Evolutionary conservation across 2,329 filamentous ascomycete genomes (phyloP).

Genomic region (Colletotrichum cordylinicola): DNA sequence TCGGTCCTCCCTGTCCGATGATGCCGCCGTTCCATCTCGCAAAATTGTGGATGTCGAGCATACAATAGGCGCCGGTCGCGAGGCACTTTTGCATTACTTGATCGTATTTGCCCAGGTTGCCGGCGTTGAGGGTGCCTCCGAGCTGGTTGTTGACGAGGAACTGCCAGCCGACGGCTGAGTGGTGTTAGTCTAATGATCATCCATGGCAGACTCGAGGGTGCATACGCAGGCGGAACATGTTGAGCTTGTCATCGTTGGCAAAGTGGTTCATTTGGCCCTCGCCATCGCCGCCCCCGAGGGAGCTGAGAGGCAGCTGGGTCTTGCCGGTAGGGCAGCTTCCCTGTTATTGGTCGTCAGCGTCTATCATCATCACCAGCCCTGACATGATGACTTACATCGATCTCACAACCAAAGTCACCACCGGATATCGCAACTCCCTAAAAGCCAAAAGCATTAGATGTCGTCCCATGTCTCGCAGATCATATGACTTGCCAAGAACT

Average conservation of each 20-base stretch:
- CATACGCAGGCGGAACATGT: slow-evolving; percentile 53
- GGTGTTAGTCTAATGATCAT: slow-evolving; percentile 10
- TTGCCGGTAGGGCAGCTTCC: slow-evolving; percentile 42
- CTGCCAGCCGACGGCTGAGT: slow-evolving; percentile 59
- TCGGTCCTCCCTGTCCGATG: slow-evolving; percentile 70
- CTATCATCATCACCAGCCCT: not conserved
- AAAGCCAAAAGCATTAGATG: not conserved
- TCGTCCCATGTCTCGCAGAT: slow-evolving; percentile 4
- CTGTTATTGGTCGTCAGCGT: slow-evolving; percentile 26
- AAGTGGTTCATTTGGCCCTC: slow-evolving; percentile 64
- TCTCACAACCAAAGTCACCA: slow-evolving; percentile 54
- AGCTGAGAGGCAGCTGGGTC: slow-evolving; percentile 38
- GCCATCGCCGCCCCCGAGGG: slow-evolving; percentile 40
- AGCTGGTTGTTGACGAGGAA: slow-evolving; percentile 59
- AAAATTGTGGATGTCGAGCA: slow-evolving; percentile 65
- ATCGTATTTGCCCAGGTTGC: slow-evolving; percentile 58
- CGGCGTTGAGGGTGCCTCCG: slow-evolving; percentile 53
- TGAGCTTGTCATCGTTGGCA: slow-evolving; percentile 53
- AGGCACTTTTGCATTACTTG: slow-evolving; percentile 62
- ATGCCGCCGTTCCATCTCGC: slow-evolving; percentile 67
- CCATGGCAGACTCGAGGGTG: not conserved
- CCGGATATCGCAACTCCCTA: slow-evolving; percentile 50
- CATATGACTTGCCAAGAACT: slow-evolving; percentile 17
- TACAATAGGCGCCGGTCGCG: slow-evolving; percentile 60
- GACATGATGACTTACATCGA: slow-evolving; percentile 38